A percentile compares a stretch with the other conserved stretches of the same genome.
phyloP scores from a whole-genome alignment of 768 basidiomycete species.

The Tylopilus intermedius region DNA sequence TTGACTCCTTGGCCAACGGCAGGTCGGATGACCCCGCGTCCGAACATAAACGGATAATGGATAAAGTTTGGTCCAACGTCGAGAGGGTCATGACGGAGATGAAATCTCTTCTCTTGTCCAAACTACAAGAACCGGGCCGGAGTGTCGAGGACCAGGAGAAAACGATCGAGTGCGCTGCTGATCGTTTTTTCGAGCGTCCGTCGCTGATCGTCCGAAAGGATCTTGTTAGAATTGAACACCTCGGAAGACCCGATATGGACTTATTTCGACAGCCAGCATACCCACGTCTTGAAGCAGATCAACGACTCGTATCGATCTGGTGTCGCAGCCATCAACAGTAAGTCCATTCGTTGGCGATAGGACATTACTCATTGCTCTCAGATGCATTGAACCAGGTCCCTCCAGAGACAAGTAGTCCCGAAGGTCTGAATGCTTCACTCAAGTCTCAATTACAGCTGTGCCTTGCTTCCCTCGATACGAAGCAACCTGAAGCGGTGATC shows the following conservation, averaged over 20 bases:
- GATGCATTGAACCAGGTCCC: constrained; percentile 44
- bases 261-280: constrained; percentile 92
- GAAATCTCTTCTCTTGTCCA: constrained; percentile 68
- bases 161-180: constrained; percentile 76
- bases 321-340: constrained; percentile 48
- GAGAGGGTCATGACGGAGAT: constrained; percentile 94
- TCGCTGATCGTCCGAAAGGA: constrained; percentile 42
- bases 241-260: constrained; percentile 93
- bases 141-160: constrained; percentile 93
- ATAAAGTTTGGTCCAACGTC: constrained; percentile 93
- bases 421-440: constrained; percentile 40
- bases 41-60: constrained; percentile 88
- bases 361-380: constrained; percentile 21
- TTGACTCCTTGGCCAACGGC: constrained; percentile 57
- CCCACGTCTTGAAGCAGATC: constrained; percentile 77
- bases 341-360: constrained; percentile 7
- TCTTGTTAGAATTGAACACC: constrained; percentile 80
- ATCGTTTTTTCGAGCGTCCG: neutral
- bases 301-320: constrained; percentile 53
- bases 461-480: constrained; percentile 55
- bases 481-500: constrained; percentile 56
- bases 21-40: constrained; percentile 47
- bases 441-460: constrained; percentile 57
- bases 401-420: constrained; percentile 33
- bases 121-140: constrained; percentile 74